Conservation (phyloP, 1,284 basidiomycete species). For the Malassezia yamatoensis region DNA sequence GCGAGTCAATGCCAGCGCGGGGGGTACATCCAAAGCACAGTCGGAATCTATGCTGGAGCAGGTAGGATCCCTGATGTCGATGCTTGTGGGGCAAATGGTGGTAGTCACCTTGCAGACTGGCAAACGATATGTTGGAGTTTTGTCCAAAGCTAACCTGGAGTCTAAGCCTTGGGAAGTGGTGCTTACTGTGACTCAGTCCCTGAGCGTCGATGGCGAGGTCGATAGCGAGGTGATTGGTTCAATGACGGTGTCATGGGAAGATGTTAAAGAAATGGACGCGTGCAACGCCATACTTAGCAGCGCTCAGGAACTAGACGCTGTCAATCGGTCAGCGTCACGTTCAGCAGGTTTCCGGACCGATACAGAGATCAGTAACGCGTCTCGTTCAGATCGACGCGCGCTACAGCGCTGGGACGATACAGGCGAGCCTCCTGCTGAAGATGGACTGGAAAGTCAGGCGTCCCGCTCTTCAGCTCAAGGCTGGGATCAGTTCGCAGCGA, state of each 20-base stretch:
- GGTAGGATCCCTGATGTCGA: neutral
- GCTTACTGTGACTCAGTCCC: conserved; percentile 29
- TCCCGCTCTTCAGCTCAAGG: conserved; percentile 36
- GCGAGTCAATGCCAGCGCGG: neutral
- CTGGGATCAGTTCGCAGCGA: conserved; percentile 95
- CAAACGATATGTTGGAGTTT: conserved; percentile 34
- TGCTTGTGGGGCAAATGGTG: conserved; percentile 20
- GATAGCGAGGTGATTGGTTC: neutral
- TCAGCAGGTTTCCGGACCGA: conserved; percentile 16
- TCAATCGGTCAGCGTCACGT: neutral
- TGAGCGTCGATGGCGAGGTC: conserved; percentile 12
- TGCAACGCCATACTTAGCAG: neutral
- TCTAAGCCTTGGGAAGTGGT: conserved; percentile 29
- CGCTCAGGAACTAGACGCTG: conserved; percentile 3
- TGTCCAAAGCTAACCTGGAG: conserved; percentile 30
- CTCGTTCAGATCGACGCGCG: conserved; percentile 3
- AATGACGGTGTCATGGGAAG: neutral
- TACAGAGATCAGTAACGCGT: conserved; percentile 11
- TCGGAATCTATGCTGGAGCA: neutral
- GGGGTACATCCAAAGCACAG: neutral
- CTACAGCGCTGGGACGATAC: conserved; percentile 18
- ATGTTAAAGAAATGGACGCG: conserved; percentile 13
- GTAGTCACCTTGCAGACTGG: conserved; percentile 29
- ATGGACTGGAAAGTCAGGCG: neutral
- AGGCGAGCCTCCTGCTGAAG: neutral